Conservation (phyloP, 495 filamentous ascomycete species). For the Hypoxylon crocopeplum region DNA sequence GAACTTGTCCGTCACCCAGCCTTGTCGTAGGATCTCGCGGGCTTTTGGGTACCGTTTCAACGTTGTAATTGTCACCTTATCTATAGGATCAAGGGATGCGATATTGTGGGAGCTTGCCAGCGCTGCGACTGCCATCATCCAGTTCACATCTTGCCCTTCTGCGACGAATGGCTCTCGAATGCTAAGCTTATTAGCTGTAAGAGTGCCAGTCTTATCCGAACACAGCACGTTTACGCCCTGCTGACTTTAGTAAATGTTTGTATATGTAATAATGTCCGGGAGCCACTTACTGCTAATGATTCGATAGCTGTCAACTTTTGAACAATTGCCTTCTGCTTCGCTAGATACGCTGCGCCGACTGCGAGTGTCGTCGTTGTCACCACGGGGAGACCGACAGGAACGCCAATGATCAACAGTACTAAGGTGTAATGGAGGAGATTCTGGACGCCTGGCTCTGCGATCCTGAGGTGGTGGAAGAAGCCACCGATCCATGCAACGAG, state of each 20-base stretch:
- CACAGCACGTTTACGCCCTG: slow-evolving; percentile 90
- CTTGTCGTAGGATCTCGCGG: slow-evolving; percentile 70
- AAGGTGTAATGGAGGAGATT: slow-evolving; percentile 82
- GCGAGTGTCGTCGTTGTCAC: slow-evolving; percentile 96
- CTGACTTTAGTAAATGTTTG: background rate
- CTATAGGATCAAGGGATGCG: slow-evolving; percentile 91
- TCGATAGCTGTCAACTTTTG: slow-evolving; percentile 96
- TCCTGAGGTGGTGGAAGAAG: slow-evolving; percentile 81
- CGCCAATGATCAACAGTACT: slow-evolving; percentile 88
- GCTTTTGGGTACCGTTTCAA: slow-evolving; percentile 78
- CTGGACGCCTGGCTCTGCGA: slow-evolving; percentile 51
- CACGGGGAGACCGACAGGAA: slow-evolving; percentile 93
- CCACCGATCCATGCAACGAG: slow-evolving; percentile 82
- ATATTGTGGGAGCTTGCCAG: slow-evolving; percentile 89
- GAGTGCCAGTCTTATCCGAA: slow-evolving; percentile 93
- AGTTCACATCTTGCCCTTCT: slow-evolving; percentile 76
- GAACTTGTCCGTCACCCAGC: slow-evolving; percentile 79
- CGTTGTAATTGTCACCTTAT: slow-evolving; percentile 87
- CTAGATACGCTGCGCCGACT: slow-evolving; percentile 90
- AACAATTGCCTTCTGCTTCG: slow-evolving; percentile 94
- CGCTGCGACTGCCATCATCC: slow-evolving; percentile 89
- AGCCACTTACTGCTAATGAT: slow-evolving; percentile 69
- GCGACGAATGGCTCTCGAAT: slow-evolving; percentile 84
- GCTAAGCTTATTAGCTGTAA: slow-evolving; percentile 91
- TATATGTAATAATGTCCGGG: background rate